Evolutionary conservation across 2,329 filamentous ascomycete genomes (phyloP), one percentile per base, ranked within the genome.

Genomic region (Myotisia sp.): DNA sequence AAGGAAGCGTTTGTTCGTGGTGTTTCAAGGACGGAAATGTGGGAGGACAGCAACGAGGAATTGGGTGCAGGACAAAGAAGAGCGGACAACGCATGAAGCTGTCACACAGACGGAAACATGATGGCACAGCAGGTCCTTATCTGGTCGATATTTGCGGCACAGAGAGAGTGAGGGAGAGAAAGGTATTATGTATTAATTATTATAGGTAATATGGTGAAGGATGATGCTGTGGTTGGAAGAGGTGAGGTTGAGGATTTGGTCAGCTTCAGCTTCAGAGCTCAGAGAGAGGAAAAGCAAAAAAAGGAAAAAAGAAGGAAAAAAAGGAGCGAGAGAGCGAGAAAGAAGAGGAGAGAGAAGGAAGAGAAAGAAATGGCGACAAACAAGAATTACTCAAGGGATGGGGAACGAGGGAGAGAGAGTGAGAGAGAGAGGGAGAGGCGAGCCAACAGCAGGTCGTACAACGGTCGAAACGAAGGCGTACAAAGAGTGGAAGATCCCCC

Each of bases 91-190:
- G 37, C 39, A 38, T 40, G 36, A 37, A 43, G 38, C 35, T 36
- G 43, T 44, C 40, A 44, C 42, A 44, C 42, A 37, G 38, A 44
- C 40, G 42, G 40, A 39, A 44, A 41, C 43, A 42, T 42, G 44
- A 38, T 44, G 42, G 41, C 40, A 44, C 38, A 18, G 34, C 38
- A 41, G 38, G 39, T 32, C 29, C 29, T 18, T 32, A 18, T 13
- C 9, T 17, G 16, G 12, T 19, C 16, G 20, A 24, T 33, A 21
- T 4, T 16, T 8, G 26, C 6, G 6, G 8, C 6, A 16, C 6
- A 16, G 14, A 10, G 26, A 13, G 13, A 6, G 22, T n/a, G n/a
- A n/a, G n/a, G n/a, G n/a, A n/a, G n/a, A n/a, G n/a, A n/a, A n/a
- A n/a, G n/a, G n/a, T n/a, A n/a, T n/a, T n/a, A n/a, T n/a, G n/a